Evolutionary conservation across 2,329 filamentous ascomycete genomes (phyloP).

Genomic region (Cylindrodendrum hubeiense): DNA sequence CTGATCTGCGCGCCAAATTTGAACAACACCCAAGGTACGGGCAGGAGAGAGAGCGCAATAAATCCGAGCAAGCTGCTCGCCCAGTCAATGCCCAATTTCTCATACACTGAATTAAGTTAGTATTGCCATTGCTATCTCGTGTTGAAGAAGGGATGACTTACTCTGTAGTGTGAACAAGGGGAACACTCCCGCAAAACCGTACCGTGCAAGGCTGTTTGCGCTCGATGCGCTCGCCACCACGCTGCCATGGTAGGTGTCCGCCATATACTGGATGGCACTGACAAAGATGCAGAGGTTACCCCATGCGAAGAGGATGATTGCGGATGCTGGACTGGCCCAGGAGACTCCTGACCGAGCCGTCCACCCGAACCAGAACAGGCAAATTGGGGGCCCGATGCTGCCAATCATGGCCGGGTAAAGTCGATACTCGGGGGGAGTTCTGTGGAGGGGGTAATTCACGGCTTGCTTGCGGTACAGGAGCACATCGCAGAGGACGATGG

Average conservation of each 20-base stretch:
- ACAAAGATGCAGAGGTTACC: constrained; percentile 72
- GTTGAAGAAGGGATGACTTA: constrained; percentile 41
- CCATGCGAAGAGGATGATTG: constrained; percentile 69
- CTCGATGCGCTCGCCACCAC: constrained; percentile 70
- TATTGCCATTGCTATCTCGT: background rate
- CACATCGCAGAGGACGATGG: constrained; percentile 55
- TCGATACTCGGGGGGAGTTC: constrained; percentile 66
- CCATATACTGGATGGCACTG: constrained; percentile 62
- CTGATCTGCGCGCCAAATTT: constrained; percentile 55
- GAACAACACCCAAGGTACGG: constrained; percentile 66
- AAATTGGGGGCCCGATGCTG: constrained; percentile 63
- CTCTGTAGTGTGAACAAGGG: constrained; percentile 72
- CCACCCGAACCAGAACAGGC: constrained; percentile 73
- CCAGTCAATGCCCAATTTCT: constrained; percentile 58
- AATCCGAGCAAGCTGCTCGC: constrained; percentile 61
- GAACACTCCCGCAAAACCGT: constrained; percentile 67
- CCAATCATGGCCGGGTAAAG: constrained; percentile 71
- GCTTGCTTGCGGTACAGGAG: constrained; percentile 56
- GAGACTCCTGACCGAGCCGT: constrained; percentile 58
- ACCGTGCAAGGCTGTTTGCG: constrained; percentile 70
- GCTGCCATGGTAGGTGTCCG: constrained; percentile 67
- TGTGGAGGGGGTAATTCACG: constrained; percentile 46
- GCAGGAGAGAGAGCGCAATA: constrained; percentile 60
- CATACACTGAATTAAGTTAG: constrained; percentile 54
- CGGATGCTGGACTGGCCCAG: constrained; percentile 64